A percentile compares a stretch with the other conserved stretches of the same genome.
phyloP scores from a whole-genome alignment of 345 rosid genomes.

The Angophora floribunda region DNA sequence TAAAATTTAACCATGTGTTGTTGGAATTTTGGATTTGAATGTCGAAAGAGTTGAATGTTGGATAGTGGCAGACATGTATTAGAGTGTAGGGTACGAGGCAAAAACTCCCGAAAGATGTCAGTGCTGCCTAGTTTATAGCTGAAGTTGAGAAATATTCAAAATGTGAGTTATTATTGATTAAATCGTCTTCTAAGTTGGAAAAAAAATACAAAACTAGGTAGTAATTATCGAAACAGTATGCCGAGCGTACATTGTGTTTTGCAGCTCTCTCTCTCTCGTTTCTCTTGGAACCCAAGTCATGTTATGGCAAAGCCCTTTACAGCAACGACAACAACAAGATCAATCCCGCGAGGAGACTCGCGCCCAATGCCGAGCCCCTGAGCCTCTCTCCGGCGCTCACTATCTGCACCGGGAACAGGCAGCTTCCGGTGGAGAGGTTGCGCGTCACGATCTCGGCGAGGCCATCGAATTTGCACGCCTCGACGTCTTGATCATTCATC shows the following conservation, averaged over 20 bases:
- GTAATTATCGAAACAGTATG: neutral
- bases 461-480: constrained; percentile 63
- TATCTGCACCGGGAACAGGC: constrained; percentile 59
- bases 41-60: too few species aligned
- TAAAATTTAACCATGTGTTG: too few species aligned
- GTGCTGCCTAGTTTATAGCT: neutral
- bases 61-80: too few species aligned
- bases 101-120: too few species aligned
- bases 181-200: neutral
- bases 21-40: too few species aligned
- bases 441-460: constrained; percentile 24
- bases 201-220: neutral
- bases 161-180: neutral
- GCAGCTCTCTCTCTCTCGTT: neutral
- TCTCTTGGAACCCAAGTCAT: neutral
- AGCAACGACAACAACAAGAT: neutral
- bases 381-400: constrained; percentile 18
- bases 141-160: neutral
- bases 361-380: neutral
- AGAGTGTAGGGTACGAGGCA: too few species aligned
- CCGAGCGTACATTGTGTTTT: neutral
- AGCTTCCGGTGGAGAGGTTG: constrained; percentile 30
- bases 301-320: neutral
- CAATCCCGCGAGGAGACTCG: neutral
- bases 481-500: constrained; percentile 36